phyloP scores from a whole-genome alignment of 331 rosid genomes.

The Rosa hybrid region DNA sequence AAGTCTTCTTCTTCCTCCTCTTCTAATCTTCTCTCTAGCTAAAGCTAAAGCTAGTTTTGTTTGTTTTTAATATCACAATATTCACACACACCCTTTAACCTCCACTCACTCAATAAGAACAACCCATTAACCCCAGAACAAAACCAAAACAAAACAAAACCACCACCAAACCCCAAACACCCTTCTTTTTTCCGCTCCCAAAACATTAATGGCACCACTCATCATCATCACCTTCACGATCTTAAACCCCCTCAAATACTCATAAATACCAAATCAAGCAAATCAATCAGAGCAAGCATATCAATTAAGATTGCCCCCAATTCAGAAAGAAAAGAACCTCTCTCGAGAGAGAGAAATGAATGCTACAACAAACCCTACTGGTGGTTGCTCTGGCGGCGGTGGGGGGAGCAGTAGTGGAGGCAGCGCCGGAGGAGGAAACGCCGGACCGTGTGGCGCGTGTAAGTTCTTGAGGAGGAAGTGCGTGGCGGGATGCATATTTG shows the following conservation, averaged over 20 bases:
- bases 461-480: slow-evolving; percentile 87
- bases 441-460: slow-evolving; percentile 94
- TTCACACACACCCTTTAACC: slow-evolving; percentile 8
- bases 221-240: slow-evolving; percentile 25
- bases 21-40: background rate
- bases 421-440: slow-evolving; percentile 18
- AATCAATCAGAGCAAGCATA: background rate
- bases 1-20: slow-evolving; percentile 49
- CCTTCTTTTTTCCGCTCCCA: background rate
- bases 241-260: slow-evolving; percentile 29
- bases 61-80: slow-evolving; percentile 9
- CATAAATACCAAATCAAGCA: background rate
- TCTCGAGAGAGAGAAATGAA: slow-evolving; percentile 45
- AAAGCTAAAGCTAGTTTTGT: slow-evolving; percentile 8
- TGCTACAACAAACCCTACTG: slow-evolving; percentile 55
- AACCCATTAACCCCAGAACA: slow-evolving; percentile 2
- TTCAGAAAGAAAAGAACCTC: background rate
- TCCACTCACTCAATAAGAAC: slow-evolving; percentile 8
- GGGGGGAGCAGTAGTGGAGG: slow-evolving; percentile 17
- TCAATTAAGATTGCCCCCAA: background rate
- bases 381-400: slow-evolving; percentile 23
- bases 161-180: slow-evolving; percentile 11
- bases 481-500: slow-evolving; percentile 70
- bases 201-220: slow-evolving; percentile 11
- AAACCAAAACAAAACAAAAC: background rate